Percentiles rank a stretch among this genome's conserved stretches.
These are phyloP conservation scores for Pilaira anomala DNA, from an alignment of 192 early-diverging fungal species.

Conservation along the genomic window DNA sequence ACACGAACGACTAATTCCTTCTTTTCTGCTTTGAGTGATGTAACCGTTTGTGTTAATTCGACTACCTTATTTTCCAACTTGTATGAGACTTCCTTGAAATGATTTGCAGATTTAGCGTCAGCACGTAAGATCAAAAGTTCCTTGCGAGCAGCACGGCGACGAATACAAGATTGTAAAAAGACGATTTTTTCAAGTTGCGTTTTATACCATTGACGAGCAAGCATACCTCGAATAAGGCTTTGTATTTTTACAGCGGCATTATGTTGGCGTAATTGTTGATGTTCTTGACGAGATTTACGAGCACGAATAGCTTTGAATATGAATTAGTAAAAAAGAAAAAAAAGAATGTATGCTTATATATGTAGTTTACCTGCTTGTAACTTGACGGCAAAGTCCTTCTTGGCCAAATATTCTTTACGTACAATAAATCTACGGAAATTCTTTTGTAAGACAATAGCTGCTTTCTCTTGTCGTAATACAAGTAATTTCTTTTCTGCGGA, in stretches of 20 bases:
- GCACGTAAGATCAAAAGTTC: constrained; percentile 67
- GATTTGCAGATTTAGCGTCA: constrained; percentile 85
- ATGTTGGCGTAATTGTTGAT: constrained; percentile 54
- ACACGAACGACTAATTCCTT: constrained; percentile 56
- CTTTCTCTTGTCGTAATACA: constrained; percentile 55
- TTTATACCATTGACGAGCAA: constrained; percentile 58
- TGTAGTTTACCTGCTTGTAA: constrained; percentile 54
- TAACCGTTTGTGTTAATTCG: constrained; percentile 82
- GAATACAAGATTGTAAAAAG: constrained; percentile 80
- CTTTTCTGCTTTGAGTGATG: constrained; percentile 67
- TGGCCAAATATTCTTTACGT: constrained; percentile 42
- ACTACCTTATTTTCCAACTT: constrained; percentile 96
- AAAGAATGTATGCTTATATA: not conserved
- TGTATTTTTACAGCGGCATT: constrained; percentile 80
- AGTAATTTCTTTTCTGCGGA: constrained; percentile 52
- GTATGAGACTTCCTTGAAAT: constrained; percentile 91
- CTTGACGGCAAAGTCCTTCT: constrained; percentile 49
- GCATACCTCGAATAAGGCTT: constrained; percentile 60
- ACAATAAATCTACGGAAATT: constrained; percentile 62
- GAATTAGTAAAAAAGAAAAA: not conserved
- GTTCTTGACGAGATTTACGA: constrained; percentile 57
- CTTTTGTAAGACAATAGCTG: constrained; percentile 77
- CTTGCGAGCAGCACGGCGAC: constrained; percentile 67
- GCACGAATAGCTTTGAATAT: constrained; percentile 31
- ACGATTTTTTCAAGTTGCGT: constrained; percentile 56